phyloP scores from a whole-genome alignment of 1,139 yeast genomes.

The Kodamaea arcana region DNA sequence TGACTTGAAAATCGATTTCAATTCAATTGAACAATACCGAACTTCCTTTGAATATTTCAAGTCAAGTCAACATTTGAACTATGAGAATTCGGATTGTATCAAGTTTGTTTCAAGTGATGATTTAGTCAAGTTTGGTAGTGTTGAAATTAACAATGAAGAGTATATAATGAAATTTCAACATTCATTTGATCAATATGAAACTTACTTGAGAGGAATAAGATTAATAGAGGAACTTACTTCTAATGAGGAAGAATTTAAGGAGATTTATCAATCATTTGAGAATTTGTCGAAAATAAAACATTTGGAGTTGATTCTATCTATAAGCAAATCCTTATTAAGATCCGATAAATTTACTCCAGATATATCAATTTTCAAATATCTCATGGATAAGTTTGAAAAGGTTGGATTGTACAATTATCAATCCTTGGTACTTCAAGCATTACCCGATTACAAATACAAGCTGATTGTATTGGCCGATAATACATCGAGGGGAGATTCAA shows the following conservation, averaged over 20 bases:
- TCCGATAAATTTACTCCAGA: conserved; percentile 23
- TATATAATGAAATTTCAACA: conserved; percentile 16
- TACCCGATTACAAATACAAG: conserved; percentile 21
- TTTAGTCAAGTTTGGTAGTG: conserved; percentile 16
- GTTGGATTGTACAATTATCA: conserved; percentile 23
- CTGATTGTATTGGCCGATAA: conserved; percentile 21
- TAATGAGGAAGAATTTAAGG: conserved; percentile 2
- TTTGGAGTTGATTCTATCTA: conserved; percentile 18
- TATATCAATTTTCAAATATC: conserved; percentile 18
- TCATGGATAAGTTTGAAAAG: conserved; percentile 25
- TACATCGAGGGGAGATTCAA: no score
- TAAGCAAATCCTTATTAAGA: conserved; percentile 18
- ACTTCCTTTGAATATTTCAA: conserved; percentile 22
- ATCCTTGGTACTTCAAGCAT: conserved; percentile 22
- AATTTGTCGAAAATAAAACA: conserved; percentile 12
- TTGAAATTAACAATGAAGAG: conserved; percentile 16
- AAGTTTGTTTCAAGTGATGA: conserved; percentile 13
- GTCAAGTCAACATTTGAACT: conserved; percentile 32
- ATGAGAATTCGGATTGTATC: conserved; percentile 24
- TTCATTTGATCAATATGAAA: conserved; percentile 2
- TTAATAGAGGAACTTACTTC: conserved; percentile 2
- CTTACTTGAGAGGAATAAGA: conserved; percentile 1
- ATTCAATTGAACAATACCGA: conserved; percentile 20
- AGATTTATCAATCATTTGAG: conserved; percentile 4
- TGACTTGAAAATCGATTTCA: conserved; percentile 16